A percentile compares a stretch with the other conserved stretches of the same genome.
These are phyloP conservation scores for Melaleuca alternifolia DNA, from an alignment of 345 rosid species.

Conservation along the genomic window DNA sequence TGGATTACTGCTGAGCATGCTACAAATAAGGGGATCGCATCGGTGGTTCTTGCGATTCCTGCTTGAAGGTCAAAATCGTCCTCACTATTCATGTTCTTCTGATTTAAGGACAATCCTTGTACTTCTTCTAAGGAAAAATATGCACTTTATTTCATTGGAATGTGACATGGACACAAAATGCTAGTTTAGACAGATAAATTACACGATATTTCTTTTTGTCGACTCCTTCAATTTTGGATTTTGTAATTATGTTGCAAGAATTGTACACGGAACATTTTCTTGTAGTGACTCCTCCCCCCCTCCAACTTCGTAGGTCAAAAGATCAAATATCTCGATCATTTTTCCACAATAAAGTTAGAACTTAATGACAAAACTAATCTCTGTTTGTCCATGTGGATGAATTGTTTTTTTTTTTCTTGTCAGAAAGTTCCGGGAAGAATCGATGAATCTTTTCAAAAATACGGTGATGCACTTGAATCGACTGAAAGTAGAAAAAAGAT, in stretches of 20 bases:
- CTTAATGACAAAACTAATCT: neutral
- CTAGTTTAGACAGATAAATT: neutral
- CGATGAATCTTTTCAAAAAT: neutral
- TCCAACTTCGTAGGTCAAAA: neutral
- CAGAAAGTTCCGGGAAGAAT: neutral
- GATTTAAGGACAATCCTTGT: neutral
- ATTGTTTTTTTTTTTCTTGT: neutral
- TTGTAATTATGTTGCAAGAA: neutral
- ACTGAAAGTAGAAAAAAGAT: neutral
- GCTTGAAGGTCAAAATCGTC: neutral
- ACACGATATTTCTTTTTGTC: neutral
- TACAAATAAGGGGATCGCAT: neutral
- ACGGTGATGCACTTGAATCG: rapidly evolving
- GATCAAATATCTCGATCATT: neutral
- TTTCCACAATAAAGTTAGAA: neutral
- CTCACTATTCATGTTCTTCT: neutral
- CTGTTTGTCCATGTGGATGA: neutral
- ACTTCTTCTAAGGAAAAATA: neutral
- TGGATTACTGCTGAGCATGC: neutral
- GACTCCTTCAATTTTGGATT: neutral
- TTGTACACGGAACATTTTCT: neutral
- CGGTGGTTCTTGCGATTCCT: neutral
- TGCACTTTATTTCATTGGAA: neutral
- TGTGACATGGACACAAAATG: neutral
- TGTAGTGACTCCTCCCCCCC: neutral